Evolutionary conservation across 148 eudicot genomes (phyloP), one percentile per base, ranked within the genome.

Genomic region (Linanthus parryae): DNA sequence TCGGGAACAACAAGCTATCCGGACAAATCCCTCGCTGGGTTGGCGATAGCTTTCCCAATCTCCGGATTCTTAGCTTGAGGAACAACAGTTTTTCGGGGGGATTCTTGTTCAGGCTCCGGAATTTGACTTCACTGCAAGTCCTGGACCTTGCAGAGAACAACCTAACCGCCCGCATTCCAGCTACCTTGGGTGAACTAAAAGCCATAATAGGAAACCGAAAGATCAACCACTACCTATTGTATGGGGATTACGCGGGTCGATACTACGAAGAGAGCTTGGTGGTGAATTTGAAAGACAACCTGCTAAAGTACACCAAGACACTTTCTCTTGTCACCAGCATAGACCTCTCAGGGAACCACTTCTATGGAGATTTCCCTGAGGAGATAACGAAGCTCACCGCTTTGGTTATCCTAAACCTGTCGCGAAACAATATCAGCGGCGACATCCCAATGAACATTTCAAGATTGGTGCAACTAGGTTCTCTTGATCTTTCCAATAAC

Each of bases 401-500:
- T 33, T 51, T 81, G 23, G 44, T 55, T 35, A 46, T 63, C 15
- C 47, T 81, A 30, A 72, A 77, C 49, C 24, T 81, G 16, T 74
- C 87, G n/a, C 60, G 67, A 36, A 81, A 81, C 54, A 34, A 30
- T 8, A 50, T 81, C 17, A 66, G 30, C 9, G 83, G 83, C 41
- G 51, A 30, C 2, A 81, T 81, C 21, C 83, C 78, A 0, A 37
- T 36, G 14, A 54, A 36, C 22, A 77, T 77, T 48, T 71, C 56
- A 15, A 57, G 54, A 15, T 49, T 65, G 44, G 35, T 2, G 14
- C 33, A 34, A 17, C 42, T 62, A 62, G 61, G 25, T 16, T 69
- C 73, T 2, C 81, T 82, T 37, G 81, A 72, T 52, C 36, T 82
- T 6, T 77, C 83, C 7, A 65, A 61, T 21, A 81, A 81, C 39